Conservation (phyloP, 345 rosid genomes). For the Populus alba region DNA sequence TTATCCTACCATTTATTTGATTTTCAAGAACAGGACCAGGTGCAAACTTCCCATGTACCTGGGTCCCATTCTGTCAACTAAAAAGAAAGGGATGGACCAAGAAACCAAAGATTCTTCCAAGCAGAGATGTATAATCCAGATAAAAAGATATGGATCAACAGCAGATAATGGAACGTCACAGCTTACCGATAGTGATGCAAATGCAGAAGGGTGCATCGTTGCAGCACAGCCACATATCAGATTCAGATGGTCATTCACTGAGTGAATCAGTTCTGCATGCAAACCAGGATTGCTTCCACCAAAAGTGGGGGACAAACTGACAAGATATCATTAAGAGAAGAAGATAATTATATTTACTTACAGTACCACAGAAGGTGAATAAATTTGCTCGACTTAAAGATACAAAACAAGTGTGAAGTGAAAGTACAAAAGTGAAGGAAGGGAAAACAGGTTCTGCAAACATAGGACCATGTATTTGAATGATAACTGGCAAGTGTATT, state of each 20-base stretch:
- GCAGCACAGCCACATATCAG: conserved; percentile 70
- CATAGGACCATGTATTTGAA: neutral
- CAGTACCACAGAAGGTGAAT: neutral
- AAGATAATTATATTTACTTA: neutral
- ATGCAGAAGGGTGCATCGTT: conserved; percentile 65
- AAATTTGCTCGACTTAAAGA: neutral
- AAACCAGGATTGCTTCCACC: conserved; percentile 94
- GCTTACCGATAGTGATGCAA: conserved; percentile 80
- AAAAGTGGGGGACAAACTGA: conserved; percentile 71
- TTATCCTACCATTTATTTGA: neutral
- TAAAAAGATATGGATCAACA: neutral
- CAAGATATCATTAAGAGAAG: neutral
- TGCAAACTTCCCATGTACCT: neutral
- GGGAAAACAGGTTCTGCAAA: neutral
- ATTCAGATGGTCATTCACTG: conserved; percentile 70
- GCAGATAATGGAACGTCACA: neutral
- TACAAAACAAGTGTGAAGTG: neutral
- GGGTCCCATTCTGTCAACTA: neutral
- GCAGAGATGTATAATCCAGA: neutral
- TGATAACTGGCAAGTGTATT: neutral
- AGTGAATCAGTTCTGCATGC: conserved; percentile 72
- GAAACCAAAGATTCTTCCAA: neutral
- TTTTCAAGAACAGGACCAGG: neutral
- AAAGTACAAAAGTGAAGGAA: neutral
- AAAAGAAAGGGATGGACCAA: neutral